These are phyloP conservation scores for Candida buenavistaensis DNA, from an alignment of 1,139 yeast genomes.

Conservation along the genomic window DNA sequence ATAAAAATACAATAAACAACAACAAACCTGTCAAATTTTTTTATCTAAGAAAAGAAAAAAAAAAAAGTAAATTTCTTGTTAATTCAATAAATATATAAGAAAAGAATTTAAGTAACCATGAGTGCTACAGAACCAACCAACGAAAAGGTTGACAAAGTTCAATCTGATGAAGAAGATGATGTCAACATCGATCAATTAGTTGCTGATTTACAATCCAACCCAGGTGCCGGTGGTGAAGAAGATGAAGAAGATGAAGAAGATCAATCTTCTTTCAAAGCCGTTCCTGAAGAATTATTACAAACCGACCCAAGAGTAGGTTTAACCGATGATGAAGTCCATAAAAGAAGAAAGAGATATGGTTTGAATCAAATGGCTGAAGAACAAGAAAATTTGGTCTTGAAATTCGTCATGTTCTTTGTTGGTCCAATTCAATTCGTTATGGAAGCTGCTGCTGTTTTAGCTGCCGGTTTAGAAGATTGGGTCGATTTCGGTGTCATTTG, in stretches of 20 bases:
- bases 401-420: constrained; percentile 89
- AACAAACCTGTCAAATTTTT: no score
- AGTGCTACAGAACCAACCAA: constrained; percentile 53
- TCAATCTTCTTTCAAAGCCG: constrained; percentile 63
- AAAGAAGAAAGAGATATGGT: constrained; percentile 93
- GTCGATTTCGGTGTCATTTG: constrained; percentile 98
- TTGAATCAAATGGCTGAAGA: constrained; percentile 94
- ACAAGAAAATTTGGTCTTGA: constrained; percentile 75
- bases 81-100: constrained; percentile 7
- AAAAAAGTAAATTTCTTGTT: no score
- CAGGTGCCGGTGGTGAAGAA: constrained; percentile 38
- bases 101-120: constrained; percentile 19
- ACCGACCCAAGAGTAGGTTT: constrained; percentile 86
- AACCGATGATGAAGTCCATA: constrained; percentile 74
- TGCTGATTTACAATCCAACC: constrained; percentile 84
- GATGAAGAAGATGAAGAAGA: constrained; percentile 52
- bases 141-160: constrained; percentile 49
- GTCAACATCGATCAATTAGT: constrained; percentile 83
- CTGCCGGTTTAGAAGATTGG: constrained; percentile 99
- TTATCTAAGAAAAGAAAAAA: no score
- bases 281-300: constrained; percentile 86
- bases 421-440: constrained; percentile 99
- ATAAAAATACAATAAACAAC: no score
- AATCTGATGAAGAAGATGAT: constrained; percentile 70
- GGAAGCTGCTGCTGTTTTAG: constrained; percentile 98